Base-by-base conservation (phyloP, 2,329 filamentous ascomycete genomes). In the Ophiostoma triangulosporum region DNA sequence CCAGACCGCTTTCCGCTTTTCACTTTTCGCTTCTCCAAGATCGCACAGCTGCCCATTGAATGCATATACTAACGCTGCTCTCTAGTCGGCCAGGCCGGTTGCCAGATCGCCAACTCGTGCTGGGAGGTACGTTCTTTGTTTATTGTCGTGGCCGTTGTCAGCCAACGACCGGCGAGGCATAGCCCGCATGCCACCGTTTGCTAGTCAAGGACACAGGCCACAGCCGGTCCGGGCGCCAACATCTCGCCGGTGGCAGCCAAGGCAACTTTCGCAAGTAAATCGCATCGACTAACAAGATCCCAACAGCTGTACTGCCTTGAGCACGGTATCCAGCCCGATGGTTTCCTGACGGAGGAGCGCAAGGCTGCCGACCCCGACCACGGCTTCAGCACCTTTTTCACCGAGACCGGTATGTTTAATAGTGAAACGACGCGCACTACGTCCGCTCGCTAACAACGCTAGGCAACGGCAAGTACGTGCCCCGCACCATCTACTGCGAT, bases 301-400 rank as follows among this genome's bases (percentile, higher is more conserved):
- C 22, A 50, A 51, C 73, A 98, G 93, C 88, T 98, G 60, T 98
- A 98, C 83, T 98, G 93, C 77, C 88, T 98, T 68, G 93, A 98
- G 82, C 93, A 98, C 74, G 93, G 93, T 68, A 98, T 98, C 65
- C 87, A 95, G 91, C 91, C 93, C 64, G 93, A 98, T 82, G 93
- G 93, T 71, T 97, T 87, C 78, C 83, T 98, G 72, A 97, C 90
- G 62, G 91, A 96, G 69, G 91, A 97, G 80, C 89, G 90, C 74
- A 96, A 97, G 80, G 82, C 81, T 64, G 83, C 83, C 68, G 86
- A 95, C 60, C 86, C 89, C 60, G 93, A 97, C 71, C 87, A 96
- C 68, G 93, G 93, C 62, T 98, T 98, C 83, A 96, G 90, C 80
- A 98, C 93, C 66, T 98, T 98, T 82, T 98, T 98, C 81, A 96